Conservation (phyloP, 805 yeast genomes). For the Teunomyces panamensis region DNA sequence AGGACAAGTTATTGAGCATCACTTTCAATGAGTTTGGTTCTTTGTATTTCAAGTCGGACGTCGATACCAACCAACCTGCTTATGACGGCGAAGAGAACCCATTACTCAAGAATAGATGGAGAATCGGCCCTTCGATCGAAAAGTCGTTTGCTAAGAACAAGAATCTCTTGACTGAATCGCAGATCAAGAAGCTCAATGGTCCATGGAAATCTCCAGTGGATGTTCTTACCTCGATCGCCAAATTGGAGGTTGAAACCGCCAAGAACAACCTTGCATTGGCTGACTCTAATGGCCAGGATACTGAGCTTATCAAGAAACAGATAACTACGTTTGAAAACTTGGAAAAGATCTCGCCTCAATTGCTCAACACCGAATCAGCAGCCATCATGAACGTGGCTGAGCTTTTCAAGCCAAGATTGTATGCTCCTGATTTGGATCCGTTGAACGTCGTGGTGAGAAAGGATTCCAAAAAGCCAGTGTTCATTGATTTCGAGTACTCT, state of each 20-base stretch:
- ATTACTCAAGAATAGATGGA: slow-evolving; percentile 66
- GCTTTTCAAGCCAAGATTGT: slow-evolving; percentile 69
- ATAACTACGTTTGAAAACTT: slow-evolving; percentile 63
- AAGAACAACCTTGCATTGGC: slow-evolving; percentile 52
- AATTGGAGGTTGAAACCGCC: slow-evolving; percentile 61
- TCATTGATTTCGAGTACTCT: slow-evolving; percentile 82
- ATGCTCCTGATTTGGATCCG: slow-evolving; percentile 86
- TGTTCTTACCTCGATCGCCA: slow-evolving; percentile 61
- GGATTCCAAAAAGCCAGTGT: slow-evolving; percentile 36
- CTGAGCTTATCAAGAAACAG: slow-evolving; percentile 45
- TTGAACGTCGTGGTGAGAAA: slow-evolving; percentile 64
- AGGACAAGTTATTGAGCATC: slow-evolving; percentile 50
- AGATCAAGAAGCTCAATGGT: slow-evolving; percentile 56
- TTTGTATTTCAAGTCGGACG: slow-evolving; percentile 74
- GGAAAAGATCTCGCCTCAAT: slow-evolving; percentile 49
- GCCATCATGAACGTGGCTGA: slow-evolving; percentile 61
- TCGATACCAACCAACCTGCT: slow-evolving; percentile 42
- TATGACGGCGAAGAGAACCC: slow-evolving; percentile 64
- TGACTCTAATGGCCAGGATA: slow-evolving; percentile 42
- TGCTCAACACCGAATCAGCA: slow-evolving; percentile 53
- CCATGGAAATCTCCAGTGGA: slow-evolving; percentile 76
- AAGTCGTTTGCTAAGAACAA: slow-evolving; percentile 72
- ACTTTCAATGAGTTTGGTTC: slow-evolving; percentile 78
- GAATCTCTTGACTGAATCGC: slow-evolving; percentile 47
- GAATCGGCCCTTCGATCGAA: slow-evolving; percentile 88